These are phyloP conservation scores for Fusarium zealandicum DNA, from an alignment of 2,329 filamentous ascomycete species.

Conservation along the genomic window DNA sequence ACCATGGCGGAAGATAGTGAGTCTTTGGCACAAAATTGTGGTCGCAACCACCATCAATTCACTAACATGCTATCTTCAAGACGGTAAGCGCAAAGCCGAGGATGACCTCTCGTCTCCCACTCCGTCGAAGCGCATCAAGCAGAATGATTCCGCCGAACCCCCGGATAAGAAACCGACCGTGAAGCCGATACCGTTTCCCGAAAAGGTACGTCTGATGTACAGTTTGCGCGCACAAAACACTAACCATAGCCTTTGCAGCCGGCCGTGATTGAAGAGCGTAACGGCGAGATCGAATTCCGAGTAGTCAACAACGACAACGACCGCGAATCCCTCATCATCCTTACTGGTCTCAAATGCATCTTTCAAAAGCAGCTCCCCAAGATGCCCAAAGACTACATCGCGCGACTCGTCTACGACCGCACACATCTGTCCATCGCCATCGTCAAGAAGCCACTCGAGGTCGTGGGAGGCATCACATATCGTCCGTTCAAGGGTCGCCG, in stretches of 20 bases:
- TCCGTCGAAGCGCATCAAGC: slow-evolving; percentile 71
- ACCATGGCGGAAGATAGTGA: slow-evolving; percentile 41
- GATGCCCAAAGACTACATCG: slow-evolving; percentile 99
- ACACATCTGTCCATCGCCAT: slow-evolving; percentile 97
- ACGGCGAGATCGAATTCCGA: slow-evolving; percentile 93
- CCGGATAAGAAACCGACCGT: slow-evolving; percentile 58
- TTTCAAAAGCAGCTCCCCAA: slow-evolving; percentile 98
- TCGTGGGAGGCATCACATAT: slow-evolving; percentile 97
- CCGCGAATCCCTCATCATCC: slow-evolving; percentile 87
- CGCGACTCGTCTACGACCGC: slow-evolving; percentile 94
- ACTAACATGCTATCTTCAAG: slow-evolving; percentile 43
- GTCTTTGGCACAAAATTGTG: neutral
- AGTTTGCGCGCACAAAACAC: neutral
- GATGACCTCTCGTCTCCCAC: slow-evolving; percentile 69
- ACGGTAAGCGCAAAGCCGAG: slow-evolving; percentile 75
- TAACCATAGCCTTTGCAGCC: slow-evolving; percentile 59
- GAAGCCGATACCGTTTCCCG: slow-evolving; percentile 82
- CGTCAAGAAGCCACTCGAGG: slow-evolving; percentile 93
- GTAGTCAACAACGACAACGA: slow-evolving; percentile 97
- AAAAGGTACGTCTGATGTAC: slow-evolving; percentile 67
- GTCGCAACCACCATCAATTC: neutral
- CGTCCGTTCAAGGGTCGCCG: slow-evolving; percentile 89
- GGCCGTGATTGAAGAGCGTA: slow-evolving; percentile 91
- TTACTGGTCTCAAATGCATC: slow-evolving; percentile 95
- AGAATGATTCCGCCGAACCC: slow-evolving; percentile 45